phyloP scores from a whole-genome alignment of 176 grass and related monocot genomes.

The Oryza coarctata region DNA sequence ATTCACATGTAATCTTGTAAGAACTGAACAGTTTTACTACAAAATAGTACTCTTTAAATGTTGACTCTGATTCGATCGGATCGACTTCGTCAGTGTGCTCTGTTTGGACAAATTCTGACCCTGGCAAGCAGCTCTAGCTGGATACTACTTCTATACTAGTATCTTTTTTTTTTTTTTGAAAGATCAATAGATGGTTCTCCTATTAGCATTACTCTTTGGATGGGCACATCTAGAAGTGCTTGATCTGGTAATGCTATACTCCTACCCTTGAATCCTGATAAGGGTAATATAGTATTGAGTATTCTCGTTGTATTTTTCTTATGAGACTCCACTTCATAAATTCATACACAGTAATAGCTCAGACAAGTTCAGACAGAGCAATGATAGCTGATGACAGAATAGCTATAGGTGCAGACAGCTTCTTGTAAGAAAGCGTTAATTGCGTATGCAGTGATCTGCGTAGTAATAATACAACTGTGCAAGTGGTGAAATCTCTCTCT shows the following conservation, averaged over 20 bases:
- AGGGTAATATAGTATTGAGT: not conserved
- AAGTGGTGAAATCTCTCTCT: not conserved
- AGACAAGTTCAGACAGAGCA: not conserved
- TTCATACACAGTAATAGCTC: not conserved
- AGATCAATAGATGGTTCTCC: no score
- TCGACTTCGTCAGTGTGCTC: not conserved
- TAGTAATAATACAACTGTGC: not conserved
- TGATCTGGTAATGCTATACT: not conserved
- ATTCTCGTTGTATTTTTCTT: not conserved
- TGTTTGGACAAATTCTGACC: not conserved
- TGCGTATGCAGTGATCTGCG: not conserved
- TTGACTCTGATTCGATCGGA: not conserved
- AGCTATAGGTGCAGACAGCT: not conserved
- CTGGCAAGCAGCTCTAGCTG: slow-evolving; percentile 1
- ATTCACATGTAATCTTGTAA: not conserved
- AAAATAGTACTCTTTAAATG: slow-evolving; percentile 16
- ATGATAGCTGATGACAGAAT: not conserved
- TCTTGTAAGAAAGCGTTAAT: not conserved
- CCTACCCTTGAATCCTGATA: not conserved
- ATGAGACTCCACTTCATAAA: not conserved
- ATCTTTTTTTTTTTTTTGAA: no score
- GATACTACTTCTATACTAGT: not conserved
- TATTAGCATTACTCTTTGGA: not conserved
- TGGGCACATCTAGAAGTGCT: not conserved
- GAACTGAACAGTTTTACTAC: not conserved